Conservation (phyloP, 257 asterid species). For the Prunella vulgaris region DNA sequence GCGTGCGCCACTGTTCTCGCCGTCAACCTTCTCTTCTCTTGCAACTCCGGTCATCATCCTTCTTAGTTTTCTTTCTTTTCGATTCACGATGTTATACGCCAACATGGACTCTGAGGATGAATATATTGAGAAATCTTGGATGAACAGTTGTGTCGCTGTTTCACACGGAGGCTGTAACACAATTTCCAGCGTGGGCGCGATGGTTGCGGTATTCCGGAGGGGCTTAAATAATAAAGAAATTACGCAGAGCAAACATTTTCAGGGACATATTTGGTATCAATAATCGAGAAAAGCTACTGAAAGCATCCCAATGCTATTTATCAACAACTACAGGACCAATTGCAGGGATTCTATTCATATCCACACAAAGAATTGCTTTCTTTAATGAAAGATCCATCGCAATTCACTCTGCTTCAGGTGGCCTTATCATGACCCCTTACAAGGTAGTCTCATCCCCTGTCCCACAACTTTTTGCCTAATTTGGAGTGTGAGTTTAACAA, state of each 20-base stretch:
- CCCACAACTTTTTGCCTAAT: background rate
- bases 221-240: constrained; percentile 59
- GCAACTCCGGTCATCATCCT: too few relatives aligned
- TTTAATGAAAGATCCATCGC: constrained; percentile 75
- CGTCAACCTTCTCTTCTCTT: too few relatives aligned
- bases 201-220: too few relatives aligned
- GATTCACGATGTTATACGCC: too few relatives aligned
- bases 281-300: constrained; percentile 53
- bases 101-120: too few relatives aligned
- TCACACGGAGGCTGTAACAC: too few relatives aligned
- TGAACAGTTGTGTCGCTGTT: too few relatives aligned
- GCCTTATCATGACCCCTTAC: constrained; percentile 45
- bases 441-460: constrained; percentile 39
- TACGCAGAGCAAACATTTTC: constrained; percentile 71
- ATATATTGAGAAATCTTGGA: too few relatives aligned
- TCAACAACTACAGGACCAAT: constrained; percentile 89
- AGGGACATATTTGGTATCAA: constrained; percentile 44
- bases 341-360: constrained; percentile 74
- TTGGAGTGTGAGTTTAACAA: background rate
- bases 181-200: too few relatives aligned
- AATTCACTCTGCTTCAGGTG: constrained; percentile 44
- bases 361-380: constrained; percentile 60
- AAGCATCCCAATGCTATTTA: constrained; percentile 86
- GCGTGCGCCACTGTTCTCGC: too few relatives aligned
- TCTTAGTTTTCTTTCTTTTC: too few relatives aligned